Evolutionary conservation across 2,329 filamentous ascomycete genomes (phyloP).

Genomic region (Scedosporium boydii): DNA sequence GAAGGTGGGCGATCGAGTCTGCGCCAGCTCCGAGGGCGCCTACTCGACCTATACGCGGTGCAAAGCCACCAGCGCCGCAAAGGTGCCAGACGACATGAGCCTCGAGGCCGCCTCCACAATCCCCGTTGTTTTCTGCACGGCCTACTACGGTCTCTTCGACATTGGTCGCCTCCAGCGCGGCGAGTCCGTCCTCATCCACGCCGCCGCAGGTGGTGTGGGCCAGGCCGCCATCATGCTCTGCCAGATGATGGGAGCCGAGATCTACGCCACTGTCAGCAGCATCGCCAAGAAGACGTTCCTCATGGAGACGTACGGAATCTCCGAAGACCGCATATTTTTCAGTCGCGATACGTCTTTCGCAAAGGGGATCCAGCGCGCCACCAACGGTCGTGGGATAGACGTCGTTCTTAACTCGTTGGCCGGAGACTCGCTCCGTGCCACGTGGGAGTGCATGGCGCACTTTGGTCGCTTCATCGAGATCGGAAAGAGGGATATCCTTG

Average conservation of each 20-base stretch:
- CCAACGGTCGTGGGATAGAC: slow-evolving; percentile 21
- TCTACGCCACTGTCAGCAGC: slow-evolving; percentile 30
- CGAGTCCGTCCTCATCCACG: slow-evolving; percentile 32
- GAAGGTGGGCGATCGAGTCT: slow-evolving; percentile 20
- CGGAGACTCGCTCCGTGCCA: slow-evolving; percentile 19
- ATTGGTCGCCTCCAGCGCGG: slow-evolving; percentile 8
- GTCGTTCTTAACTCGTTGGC: slow-evolving; percentile 23
- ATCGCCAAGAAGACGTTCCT: slow-evolving; percentile 28
- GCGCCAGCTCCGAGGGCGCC: slow-evolving; percentile 20
- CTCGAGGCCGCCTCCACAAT: neutral
- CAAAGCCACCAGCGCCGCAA: neutral
- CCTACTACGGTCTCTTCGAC: neutral
- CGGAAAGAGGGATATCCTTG: slow-evolving; percentile 20
- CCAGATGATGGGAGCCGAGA: slow-evolving; percentile 22
- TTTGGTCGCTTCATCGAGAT: slow-evolving; percentile 26
- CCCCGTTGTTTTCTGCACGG: neutral
- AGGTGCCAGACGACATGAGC: slow-evolving; percentile 1
- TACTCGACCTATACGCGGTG: slow-evolving; percentile 17
- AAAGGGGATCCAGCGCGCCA: slow-evolving; percentile 16
- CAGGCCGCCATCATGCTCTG: slow-evolving; percentile 33
- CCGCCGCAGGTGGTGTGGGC: slow-evolving; percentile 32
- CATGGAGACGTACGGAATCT: slow-evolving; percentile 20
- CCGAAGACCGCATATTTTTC: slow-evolving; percentile 21
- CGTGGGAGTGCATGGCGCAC: slow-evolving; percentile 24
- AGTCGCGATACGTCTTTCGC: slow-evolving; percentile 16